Conservation (phyloP, 441 rosid genomes). For the Pelargonium myrrhifolium region DNA sequence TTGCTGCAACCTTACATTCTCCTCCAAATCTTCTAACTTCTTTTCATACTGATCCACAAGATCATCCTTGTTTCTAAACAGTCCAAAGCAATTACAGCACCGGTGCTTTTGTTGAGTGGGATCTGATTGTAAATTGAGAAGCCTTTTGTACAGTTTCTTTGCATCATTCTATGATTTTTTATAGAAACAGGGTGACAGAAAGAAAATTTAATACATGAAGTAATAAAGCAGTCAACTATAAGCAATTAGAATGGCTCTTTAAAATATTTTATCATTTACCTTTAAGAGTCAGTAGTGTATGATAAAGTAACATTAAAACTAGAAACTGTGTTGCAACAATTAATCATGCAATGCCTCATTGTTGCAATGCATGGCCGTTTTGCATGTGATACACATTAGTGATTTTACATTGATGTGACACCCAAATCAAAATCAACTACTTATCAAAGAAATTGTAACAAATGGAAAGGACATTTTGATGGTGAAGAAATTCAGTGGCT, state of each 20-base stretch:
- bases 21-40: slow-evolving; percentile 56
- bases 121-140: slow-evolving; percentile 43
- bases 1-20: slow-evolving; percentile 55
- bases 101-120: slow-evolving; percentile 30
- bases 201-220: no score
- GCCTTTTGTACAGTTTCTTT: slow-evolving; percentile 43
- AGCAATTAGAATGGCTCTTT: no score
- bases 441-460: not conserved
- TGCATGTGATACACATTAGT: no score
- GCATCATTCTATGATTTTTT: slow-evolving; percentile 41
- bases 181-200: slow-evolving; percentile 6
- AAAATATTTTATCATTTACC: no score
- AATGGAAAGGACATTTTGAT: not conserved
- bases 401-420: not conserved
- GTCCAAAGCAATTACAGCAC: slow-evolving; percentile 26
- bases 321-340: no score
- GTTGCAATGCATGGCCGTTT: no score
- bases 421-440: not conserved
- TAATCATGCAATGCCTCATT: no score
- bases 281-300: no score
- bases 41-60: slow-evolving; percentile 62
- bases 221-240: no score
- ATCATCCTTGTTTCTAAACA: slow-evolving; percentile 47
- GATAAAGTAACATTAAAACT: no score
- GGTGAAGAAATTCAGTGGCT: no score